Base-by-base conservation (phyloP, 1,284 basidiomycete species). In the Dichomitus squalens region DNA sequence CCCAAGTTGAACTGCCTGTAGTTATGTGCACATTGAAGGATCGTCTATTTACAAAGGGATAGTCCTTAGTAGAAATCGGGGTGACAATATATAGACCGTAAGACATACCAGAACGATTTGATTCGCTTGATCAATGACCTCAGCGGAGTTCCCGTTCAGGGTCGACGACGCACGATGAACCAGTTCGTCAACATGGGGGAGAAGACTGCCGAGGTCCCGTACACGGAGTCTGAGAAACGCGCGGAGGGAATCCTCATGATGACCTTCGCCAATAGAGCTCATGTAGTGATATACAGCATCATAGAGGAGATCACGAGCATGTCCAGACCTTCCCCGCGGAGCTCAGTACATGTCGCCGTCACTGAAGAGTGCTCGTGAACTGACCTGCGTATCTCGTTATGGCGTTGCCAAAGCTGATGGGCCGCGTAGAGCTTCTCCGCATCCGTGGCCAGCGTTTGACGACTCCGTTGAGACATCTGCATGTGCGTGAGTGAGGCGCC, bases 401-500 rank as follows among this genome's bases (percentile, higher is more conserved):
- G 87, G 64, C 83, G 80, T 27, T 86, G 70, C 96, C 96, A 99
- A 18, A 98, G 76, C 38, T 92, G 88, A 57, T 88, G 83, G 4
- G 87, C 88, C 1, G 93, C 90, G 59, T 89, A 88, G 12, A 98
- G 76, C 65, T 94, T 93, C 75, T 98, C 95, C 1, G 93, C 93
- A 70, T 98, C 90, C n/a, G 81, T 83, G 25, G 87, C 88, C 38
- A 99, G 77, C 35, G 81, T 79, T 64, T 95, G 86, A 33, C 93
- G 84, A 54, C 87, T 86, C 35, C 80, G 74, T 75, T 93, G 90
- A 2, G 95, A 89, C 69, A 98, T 86, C 89, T 96, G 67, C 3
- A 7, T 39, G 25, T 7, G 23, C 23, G 11, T 8, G 16, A 31
- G 44, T 33, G 31, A 7, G 49, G 14, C 12, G 25, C 9, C 23